Conservation (phyloP, 805 yeast species). For the Zygosaccharomyces siamensis region DNA sequence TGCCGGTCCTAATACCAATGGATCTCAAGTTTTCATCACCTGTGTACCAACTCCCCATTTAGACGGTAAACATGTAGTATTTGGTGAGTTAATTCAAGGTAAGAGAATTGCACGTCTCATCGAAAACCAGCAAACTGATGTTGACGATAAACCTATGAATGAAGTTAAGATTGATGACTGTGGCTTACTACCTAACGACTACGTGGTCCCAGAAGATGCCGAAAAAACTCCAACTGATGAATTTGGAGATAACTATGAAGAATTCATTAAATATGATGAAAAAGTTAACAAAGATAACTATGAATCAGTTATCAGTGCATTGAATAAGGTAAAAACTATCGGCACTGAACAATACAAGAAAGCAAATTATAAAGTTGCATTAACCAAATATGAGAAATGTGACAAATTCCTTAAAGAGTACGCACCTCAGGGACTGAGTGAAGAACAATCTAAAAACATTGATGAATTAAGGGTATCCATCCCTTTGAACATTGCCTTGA, state of each 20-base stretch:
- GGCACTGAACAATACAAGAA: constrained; percentile 74
- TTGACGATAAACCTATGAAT: constrained; percentile 62
- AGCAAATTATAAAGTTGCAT: constrained; percentile 53
- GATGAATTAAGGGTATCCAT: constrained; percentile 57
- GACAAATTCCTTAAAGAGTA: constrained; percentile 62
- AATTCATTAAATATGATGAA: constrained; percentile 67
- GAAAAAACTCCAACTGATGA: constrained; percentile 57
- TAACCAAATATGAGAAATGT: constrained; percentile 69
- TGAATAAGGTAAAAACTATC: constrained; percentile 60
- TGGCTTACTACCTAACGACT: constrained; percentile 69
- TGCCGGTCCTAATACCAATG: constrained; percentile 93
- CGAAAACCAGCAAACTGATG: constrained; percentile 63
- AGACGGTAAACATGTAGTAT: constrained; percentile 94
- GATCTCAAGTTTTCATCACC: constrained; percentile 92
- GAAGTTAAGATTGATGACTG: constrained; percentile 72
- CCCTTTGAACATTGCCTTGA: constrained; percentile 68
- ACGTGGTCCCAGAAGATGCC: constrained; percentile 42
- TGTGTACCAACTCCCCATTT: constrained; percentile 91
- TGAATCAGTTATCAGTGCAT: constrained; percentile 64
- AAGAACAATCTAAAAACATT: constrained; percentile 47
- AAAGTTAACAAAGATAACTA: constrained; percentile 54
- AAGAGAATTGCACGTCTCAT: constrained; percentile 73
- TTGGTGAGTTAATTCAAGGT: constrained; percentile 83
- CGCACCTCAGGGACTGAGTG: constrained; percentile 52
- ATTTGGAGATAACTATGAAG: constrained; percentile 81